These are phyloP conservation scores for Pichia rugopelliculosa DNA, from an alignment of 805 yeast genomes.

Conservation along the genomic window DNA sequence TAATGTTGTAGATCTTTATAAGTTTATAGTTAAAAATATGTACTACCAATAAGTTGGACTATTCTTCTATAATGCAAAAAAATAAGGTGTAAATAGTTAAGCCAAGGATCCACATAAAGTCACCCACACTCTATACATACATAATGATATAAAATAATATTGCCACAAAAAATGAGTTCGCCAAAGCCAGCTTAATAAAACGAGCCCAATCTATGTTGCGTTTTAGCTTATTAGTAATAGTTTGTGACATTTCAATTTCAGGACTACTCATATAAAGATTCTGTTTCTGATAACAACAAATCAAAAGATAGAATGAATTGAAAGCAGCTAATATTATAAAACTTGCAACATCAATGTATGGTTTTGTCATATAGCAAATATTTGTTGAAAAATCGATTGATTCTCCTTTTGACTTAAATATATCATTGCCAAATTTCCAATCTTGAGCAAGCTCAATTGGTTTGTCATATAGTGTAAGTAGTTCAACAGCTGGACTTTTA, in stretches of 20 bases:
- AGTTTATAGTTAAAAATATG: no score
- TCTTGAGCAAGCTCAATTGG: slow-evolving; percentile 12
- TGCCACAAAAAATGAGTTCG: background rate
- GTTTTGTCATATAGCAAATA: slow-evolving; percentile 40
- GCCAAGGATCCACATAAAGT: no score
- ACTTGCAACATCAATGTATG: slow-evolving; percentile 34
- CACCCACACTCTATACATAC: background rate
- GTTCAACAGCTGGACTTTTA: slow-evolving; percentile 29
- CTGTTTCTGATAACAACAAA: background rate
- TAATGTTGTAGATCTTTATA: no score
- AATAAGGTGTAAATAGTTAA: no score
- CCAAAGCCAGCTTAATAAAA: background rate
- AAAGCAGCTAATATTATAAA: slow-evolving; percentile 33
- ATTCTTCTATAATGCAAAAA: no score
- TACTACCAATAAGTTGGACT: no score
- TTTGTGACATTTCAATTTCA: slow-evolving; percentile 15
- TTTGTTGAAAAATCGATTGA: slow-evolving; percentile 30
- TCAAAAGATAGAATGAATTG: slow-evolving; percentile 11
- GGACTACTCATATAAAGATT: background rate
- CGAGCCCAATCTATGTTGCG: background rate
- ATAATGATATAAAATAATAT: background rate
- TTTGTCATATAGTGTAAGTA: slow-evolving; percentile 18
- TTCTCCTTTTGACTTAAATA: slow-evolving; percentile 28
- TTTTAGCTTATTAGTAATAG: background rate
- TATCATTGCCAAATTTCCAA: slow-evolving; percentile 21